These are phyloP conservation scores for Venustampulla echinocandica DNA, from an alignment of 495 filamentous ascomycete species.

Conservation along the genomic window DNA sequence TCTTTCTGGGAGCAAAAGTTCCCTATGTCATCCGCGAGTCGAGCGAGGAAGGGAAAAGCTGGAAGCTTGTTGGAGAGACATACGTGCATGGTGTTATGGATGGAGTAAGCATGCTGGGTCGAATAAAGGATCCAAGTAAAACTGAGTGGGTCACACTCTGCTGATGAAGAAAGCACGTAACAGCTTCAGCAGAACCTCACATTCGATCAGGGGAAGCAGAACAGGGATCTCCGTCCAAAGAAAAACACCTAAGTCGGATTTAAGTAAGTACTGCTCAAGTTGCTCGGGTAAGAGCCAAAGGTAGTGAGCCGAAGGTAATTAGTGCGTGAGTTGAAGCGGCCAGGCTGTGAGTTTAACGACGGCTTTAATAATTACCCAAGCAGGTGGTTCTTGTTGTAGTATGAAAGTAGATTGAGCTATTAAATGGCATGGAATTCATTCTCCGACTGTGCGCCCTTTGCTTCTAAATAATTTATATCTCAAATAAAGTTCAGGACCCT, in stretches of 20 bases:
- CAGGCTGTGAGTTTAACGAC: neutral
- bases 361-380: neutral
- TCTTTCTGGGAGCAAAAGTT: conserved; percentile 23
- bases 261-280: conserved; percentile 2
- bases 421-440: neutral
- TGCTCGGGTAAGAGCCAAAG: neutral
- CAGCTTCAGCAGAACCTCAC: neutral
- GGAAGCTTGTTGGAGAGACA: conserved; percentile 9
- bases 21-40: conserved; percentile 20
- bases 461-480: neutral
- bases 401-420: neutral
- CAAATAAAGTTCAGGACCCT: neutral
- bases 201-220: conserved; percentile 1
- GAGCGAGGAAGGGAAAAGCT: conserved; percentile 2
- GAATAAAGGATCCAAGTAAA: conserved; percentile 3
- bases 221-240: conserved; percentile 2
- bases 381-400: neutral
- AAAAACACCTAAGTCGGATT: conserved; percentile 2
- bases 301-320: neutral
- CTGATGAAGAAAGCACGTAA: conserved; percentile 5
- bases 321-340: neutral
- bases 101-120: conserved; percentile 5
- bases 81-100: conserved; percentile 11
- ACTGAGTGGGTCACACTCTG: conserved; percentile 5
- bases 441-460: neutral